Evolutionary conservation across 2,329 filamentous ascomycete genomes (phyloP).

Genomic region (Pleoardoris graminearum): DNA sequence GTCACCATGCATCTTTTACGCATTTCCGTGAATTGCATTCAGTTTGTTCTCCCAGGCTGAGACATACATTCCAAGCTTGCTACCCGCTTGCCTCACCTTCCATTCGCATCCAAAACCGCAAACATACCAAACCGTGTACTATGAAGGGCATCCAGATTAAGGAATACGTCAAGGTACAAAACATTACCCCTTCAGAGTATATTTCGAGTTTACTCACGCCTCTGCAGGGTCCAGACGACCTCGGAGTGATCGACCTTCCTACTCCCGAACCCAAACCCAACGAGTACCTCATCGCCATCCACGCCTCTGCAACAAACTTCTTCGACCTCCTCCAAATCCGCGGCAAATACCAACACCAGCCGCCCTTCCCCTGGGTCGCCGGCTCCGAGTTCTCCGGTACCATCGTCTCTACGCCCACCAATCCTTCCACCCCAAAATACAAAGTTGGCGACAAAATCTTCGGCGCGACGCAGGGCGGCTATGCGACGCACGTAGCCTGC

Average conservation of each 20-base stretch:
- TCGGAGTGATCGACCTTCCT: slow-evolving; percentile 73
- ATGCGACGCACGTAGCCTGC: slow-evolving; percentile 74
- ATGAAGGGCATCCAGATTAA: slow-evolving; percentile 78
- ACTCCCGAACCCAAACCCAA: slow-evolving; percentile 71
- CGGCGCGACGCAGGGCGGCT: slow-evolving; percentile 82
- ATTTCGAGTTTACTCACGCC: too few relatives aligned
- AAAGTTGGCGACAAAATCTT: slow-evolving; percentile 82
- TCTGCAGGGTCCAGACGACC: slow-evolving; percentile 72
- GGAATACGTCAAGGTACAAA: slow-evolving; percentile 71
- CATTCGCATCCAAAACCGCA: neutral
- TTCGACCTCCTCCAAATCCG: slow-evolving; percentile 95
- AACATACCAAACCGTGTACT: slow-evolving; percentile 5
- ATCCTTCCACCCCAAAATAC: slow-evolving; percentile 60
- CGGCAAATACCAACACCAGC: slow-evolving; percentile 93
- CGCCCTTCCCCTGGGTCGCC: slow-evolving; percentile 83
- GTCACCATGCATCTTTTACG: neutral
- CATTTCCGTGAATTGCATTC: neutral
- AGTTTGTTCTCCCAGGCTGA: neutral
- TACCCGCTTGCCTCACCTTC: neutral
- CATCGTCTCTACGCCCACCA: slow-evolving; percentile 67
- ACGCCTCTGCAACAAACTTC: slow-evolving; percentile 90
- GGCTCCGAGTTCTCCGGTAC: slow-evolving; percentile 86
- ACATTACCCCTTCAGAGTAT: slow-evolving; percentile 15
- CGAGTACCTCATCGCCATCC: slow-evolving; percentile 85
- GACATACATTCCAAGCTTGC: too few relatives aligned